Percentiles rank a stretch among this genome's conserved stretches.
phyloP scores from a whole-genome alignment of 73 alveolate genomes.

The Tetrahymena thermophila region DNA sequence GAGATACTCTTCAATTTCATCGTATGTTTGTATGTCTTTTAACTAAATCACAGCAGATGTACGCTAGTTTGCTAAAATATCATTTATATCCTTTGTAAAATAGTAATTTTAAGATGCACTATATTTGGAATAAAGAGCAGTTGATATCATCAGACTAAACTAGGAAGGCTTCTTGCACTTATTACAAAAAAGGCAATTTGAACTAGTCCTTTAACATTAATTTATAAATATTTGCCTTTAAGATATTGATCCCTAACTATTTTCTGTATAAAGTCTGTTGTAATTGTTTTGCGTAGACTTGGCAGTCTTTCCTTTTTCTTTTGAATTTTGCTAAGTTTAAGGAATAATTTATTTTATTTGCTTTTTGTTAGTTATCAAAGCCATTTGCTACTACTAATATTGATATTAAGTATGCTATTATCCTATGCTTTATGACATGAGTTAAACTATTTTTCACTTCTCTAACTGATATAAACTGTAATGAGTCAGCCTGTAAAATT shows the following conservation, averaged over 20 bases:
- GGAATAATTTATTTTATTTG: background rate
- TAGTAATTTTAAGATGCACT: conserved; percentile 37
- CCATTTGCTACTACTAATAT: background rate
- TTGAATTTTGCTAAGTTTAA: background rate
- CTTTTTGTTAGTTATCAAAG: background rate
- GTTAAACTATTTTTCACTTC: background rate
- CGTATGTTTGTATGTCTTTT: conserved; percentile 17
- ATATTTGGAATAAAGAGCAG: conserved; percentile 35
- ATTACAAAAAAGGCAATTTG: background rate
- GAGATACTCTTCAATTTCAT: conserved; percentile 5
- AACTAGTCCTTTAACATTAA: background rate
- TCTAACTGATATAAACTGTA: background rate
- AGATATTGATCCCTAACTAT: background rate
- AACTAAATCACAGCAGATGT: background rate
- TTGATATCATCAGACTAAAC: background rate
- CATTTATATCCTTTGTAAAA: conserved; percentile 25
- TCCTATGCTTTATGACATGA: background rate
- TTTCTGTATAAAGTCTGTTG: background rate
- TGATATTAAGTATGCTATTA: background rate
- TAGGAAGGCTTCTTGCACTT: conserved; percentile 2
- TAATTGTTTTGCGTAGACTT: background rate
- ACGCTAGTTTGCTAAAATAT: conserved; percentile 8
- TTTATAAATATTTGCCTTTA: background rate
- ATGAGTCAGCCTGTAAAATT: too few relatives aligned
- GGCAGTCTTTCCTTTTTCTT: background rate